Conservation (phyloP, 2,329 filamentous ascomycete genomes). For the Colletotrichum costaricense region DNA sequence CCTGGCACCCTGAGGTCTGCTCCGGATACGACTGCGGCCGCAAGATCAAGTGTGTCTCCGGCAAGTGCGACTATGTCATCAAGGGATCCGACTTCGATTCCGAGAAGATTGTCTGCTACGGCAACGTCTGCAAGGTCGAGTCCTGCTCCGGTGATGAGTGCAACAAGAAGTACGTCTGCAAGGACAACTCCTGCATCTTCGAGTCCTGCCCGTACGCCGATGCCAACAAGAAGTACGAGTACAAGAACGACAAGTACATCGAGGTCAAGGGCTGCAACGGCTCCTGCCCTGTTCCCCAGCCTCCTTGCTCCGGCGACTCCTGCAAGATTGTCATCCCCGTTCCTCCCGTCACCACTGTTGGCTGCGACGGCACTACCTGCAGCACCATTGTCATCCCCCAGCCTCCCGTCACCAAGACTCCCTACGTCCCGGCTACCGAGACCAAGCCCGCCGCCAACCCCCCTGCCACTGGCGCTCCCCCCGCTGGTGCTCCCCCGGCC, state of each 20-base stretch:
- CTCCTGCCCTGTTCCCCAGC: conserved; percentile 43
- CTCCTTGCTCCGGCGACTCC: conserved; percentile 42
- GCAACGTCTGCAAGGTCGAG: conserved; percentile 40
- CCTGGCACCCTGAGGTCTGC: conserved; percentile 27
- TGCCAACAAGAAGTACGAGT: conserved; percentile 46
- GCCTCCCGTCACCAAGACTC: conserved; percentile 31
- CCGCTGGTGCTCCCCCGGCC: not conserved
- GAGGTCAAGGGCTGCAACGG: conserved; percentile 42
- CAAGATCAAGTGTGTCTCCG: conserved; percentile 29
- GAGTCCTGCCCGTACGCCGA: conserved; percentile 39
- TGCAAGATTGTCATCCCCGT: conserved; percentile 39
- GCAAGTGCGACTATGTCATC: conserved; percentile 14
- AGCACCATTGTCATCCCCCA: conserved; percentile 40
- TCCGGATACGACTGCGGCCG: conserved; percentile 24
- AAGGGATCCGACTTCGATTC: conserved; percentile 26
- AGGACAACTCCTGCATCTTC: conserved; percentile 43
- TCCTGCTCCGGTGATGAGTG: conserved; percentile 45
- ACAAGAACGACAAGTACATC: conserved; percentile 45
- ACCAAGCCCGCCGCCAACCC: not conserved
- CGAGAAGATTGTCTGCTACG: conserved; percentile 32
- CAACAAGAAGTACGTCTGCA: conserved; percentile 41
- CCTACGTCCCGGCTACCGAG: not conserved
- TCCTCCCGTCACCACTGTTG: no score
- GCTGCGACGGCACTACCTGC: no score
- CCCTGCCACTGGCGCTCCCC: not conserved